Evolutionary conservation across 2,329 filamentous ascomycete species (phyloP).

Genomic region (Alternaria sp.): DNA sequence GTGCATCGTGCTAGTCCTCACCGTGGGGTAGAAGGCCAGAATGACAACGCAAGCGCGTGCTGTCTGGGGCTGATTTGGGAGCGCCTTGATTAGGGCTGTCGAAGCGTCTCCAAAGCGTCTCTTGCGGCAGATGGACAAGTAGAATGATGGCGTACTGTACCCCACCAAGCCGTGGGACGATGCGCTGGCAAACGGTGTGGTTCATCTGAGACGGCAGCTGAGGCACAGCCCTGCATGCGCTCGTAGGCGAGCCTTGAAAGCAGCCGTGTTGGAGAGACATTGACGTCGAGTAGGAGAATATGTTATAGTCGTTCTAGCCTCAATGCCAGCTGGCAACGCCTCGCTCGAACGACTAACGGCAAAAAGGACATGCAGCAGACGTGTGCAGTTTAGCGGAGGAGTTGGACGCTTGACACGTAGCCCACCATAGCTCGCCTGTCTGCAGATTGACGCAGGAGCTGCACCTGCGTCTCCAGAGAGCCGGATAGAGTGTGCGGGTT

Average conservation of each 20-base stretch:
- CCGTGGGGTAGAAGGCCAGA: constrained; percentile 27
- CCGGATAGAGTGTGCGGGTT: constrained; percentile 44
- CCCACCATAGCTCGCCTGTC: constrained; percentile 46
- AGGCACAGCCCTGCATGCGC: constrained; percentile 35
- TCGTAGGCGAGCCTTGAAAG: constrained; percentile 25
- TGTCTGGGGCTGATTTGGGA: constrained; percentile 33
- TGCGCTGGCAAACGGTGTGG: constrained; percentile 36
- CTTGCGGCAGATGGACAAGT: constrained; percentile 16
- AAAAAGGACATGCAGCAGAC: constrained; percentile 41
- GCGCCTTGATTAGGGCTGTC: constrained; percentile 21
- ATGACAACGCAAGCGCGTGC: constrained; percentile 24
- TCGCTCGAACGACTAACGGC: constrained; percentile 36
- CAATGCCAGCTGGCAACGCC: constrained; percentile 51
- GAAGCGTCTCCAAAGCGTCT: background rate
- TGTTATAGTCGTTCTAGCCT: constrained; percentile 32
- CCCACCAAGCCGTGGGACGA: constrained; percentile 26
- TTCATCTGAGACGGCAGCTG: constrained; percentile 28
- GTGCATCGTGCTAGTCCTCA: constrained; percentile 25
- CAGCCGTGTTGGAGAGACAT: constrained; percentile 26
- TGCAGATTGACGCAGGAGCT: constrained; percentile 53
- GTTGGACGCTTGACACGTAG: constrained; percentile 47
- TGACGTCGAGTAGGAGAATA: constrained; percentile 28
- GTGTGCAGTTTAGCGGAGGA: constrained; percentile 45
- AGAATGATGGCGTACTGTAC: constrained; percentile 23
- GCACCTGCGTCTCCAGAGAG: constrained; percentile 46